phyloP scores from a whole-genome alignment of 352 stramenopile genomes.

The Sclerospora graminicola region DNA sequence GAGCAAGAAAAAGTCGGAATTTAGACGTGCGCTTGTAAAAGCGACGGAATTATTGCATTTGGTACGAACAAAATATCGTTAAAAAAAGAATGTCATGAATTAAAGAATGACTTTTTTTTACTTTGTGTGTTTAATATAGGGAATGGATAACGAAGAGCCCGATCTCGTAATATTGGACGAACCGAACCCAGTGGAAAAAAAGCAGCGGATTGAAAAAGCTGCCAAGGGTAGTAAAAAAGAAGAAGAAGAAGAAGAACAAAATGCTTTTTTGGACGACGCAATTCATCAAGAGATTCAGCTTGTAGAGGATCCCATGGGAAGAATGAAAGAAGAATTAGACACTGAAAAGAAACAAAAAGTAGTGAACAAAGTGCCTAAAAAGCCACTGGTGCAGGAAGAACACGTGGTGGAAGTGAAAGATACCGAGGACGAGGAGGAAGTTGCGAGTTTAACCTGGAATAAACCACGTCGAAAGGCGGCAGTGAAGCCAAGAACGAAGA shows the following conservation, averaged over 20 bases:
- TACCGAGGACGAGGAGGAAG: conserved; percentile 8
- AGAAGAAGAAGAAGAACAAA: conserved; percentile 6
- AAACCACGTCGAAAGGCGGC: conserved; percentile 10
- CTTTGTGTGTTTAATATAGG: conserved; percentile 11
- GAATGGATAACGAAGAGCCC: conserved; percentile 17
- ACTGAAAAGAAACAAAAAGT: background rate
- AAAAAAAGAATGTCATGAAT: background rate
- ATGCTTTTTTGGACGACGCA: conserved; percentile 1
- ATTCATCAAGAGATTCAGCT: background rate
- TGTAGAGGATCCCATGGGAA: conserved; percentile 2
- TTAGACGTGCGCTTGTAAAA: conserved; percentile 26
- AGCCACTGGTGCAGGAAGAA: background rate
- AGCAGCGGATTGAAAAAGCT: conserved; percentile 17
- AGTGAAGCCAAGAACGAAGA: conserved; percentile 5
- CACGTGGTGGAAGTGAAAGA: conserved; percentile 5
- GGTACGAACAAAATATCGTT: conserved; percentile 7
- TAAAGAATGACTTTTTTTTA: background rate
- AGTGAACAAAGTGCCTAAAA: conserved; percentile 11
- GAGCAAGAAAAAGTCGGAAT: conserved; percentile 21
- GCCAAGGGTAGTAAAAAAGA: conserved; percentile 5
- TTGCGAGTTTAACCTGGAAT: conserved; percentile 1
- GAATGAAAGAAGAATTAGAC: conserved; percentile 2
- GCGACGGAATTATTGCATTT: conserved; percentile 33
- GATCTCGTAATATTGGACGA: conserved; percentile 29
- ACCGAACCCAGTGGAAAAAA: conserved; percentile 21